Conservation (phyloP, 352 stramenopile genomes). For the Thalassiosira ordinaria region DNA sequence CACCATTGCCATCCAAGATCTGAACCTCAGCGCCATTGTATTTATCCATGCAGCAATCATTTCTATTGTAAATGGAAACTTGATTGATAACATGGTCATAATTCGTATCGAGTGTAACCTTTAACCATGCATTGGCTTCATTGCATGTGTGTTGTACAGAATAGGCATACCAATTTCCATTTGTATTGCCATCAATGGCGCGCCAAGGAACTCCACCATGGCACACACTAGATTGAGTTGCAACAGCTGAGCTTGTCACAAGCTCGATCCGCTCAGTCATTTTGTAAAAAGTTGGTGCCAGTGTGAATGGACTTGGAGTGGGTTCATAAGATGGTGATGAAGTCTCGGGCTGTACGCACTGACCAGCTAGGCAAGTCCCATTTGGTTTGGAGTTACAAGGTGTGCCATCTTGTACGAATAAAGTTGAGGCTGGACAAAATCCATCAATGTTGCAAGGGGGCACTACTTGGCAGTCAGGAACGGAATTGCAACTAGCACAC, state of each 20-base stretch:
- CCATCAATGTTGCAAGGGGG: constrained; percentile 40
- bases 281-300: too few species aligned
- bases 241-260: constrained; percentile 1
- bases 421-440: constrained; percentile 25
- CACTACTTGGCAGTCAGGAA: constrained; percentile 46
- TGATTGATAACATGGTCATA: constrained; percentile 1
- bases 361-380: background rate
- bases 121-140: background rate
- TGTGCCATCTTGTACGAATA: background rate
- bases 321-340: too few species aligned
- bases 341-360: too few species aligned
- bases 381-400: constrained; percentile 4
- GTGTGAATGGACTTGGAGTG: too few species aligned
- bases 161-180: constrained; percentile 4
- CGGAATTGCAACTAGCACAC: constrained; percentile 56
- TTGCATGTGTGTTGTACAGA: constrained; percentile 23
- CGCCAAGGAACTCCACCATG: constrained; percentile 18
- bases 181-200: constrained; percentile 26
- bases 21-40: background rate
- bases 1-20: background rate
- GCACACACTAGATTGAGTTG: constrained; percentile 13
- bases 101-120: background rate
- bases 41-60: constrained; percentile 13
- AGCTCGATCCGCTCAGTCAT: too few species aligned
- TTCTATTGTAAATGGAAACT: constrained; percentile 3